phyloP scores from a whole-genome alignment of 805 yeast genomes.

The Ogataea nonfermentans region DNA sequence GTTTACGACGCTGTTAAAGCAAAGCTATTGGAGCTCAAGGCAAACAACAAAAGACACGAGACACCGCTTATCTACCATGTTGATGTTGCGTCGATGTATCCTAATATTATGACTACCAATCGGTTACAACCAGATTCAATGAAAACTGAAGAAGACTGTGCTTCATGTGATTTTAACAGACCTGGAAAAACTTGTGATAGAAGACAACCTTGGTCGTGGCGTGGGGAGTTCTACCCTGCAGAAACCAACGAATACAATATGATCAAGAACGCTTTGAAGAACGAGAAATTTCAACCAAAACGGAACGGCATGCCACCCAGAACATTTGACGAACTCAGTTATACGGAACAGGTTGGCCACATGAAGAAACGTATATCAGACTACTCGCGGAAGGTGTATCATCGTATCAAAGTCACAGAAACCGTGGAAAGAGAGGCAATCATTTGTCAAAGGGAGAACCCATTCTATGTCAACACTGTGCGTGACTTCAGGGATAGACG shows the following conservation, averaged over 20 bases:
- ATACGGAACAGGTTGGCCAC: conserved; percentile 71
- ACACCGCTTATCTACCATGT: conserved; percentile 91
- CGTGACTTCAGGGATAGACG: conserved; percentile 93
- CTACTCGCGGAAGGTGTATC: conserved; percentile 82
- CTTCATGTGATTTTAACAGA: conserved; percentile 93
- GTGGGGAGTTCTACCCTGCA: conserved; percentile 94
- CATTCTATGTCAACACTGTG: conserved; percentile 94
- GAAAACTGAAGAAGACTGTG: conserved; percentile 93
- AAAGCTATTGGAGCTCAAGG: conserved; percentile 56
- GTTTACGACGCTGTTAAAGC: conserved; percentile 56
- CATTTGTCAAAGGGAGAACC: conserved; percentile 95
- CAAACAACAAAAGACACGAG: conserved; percentile 65
- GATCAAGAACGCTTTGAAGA: conserved; percentile 80
- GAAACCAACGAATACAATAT: conserved; percentile 86
- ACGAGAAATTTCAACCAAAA: conserved; percentile 70
- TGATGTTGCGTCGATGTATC: conserved; percentile 99
- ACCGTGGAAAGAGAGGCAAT: conserved; percentile 88
- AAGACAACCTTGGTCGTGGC: conserved; percentile 93
- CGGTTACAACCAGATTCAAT: conserved; percentile 97
- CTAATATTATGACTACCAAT: conserved; percentile 97
- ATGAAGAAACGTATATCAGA: conserved; percentile 78
- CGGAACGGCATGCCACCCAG: conserved; percentile 56
- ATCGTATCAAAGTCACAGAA: conserved; percentile 75
- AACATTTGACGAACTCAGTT: conserved; percentile 72
- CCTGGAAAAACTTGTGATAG: conserved; percentile 95